A percentile compares a stretch with the other conserved stretches of the same genome.
Evolutionary conservation across 306 rosid species (phyloP).

Genomic region (Ochetophila trinervis): DNA sequence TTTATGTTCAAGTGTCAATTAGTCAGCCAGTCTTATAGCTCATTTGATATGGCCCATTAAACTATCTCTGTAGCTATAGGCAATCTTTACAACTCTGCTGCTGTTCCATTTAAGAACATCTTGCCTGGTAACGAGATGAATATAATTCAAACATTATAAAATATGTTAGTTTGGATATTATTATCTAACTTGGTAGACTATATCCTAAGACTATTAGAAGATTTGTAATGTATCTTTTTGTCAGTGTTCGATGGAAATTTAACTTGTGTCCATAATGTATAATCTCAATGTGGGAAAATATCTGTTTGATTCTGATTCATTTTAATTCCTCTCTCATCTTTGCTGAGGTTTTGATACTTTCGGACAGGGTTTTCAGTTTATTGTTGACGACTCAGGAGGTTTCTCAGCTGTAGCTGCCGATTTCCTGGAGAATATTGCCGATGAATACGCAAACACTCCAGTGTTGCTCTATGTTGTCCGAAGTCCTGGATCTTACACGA

Average conservation of each 20-base stretch:
- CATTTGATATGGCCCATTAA: too few relatives aligned
- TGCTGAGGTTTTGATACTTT: conserved; percentile 16
- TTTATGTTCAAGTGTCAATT: too few relatives aligned
- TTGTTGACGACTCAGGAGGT: conserved; percentile 83
- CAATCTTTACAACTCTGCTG: too few relatives aligned
- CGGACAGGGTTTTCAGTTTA: conserved; percentile 81
- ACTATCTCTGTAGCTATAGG: too few relatives aligned
- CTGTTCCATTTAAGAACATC: background rate
- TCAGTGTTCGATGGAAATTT: background rate
- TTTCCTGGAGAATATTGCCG: conserved; percentile 73
- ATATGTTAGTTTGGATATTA: background rate
- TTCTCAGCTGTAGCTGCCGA: conserved; percentile 81
- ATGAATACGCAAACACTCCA: conserved; percentile 72
- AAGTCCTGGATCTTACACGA: conserved; percentile 40
- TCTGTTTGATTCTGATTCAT: background rate
- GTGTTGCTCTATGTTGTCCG: conserved; percentile 63
- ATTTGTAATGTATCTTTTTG: background rate
- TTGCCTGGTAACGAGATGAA: background rate
- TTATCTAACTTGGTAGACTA: too few relatives aligned
- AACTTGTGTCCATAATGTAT: background rate
- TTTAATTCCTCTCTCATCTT: conserved; percentile 1
- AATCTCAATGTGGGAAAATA: background rate
- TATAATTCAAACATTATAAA: background rate
- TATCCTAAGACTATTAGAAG: too few relatives aligned
- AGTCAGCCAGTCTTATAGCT: too few relatives aligned